phyloP scores from a whole-genome alignment of 2,329 filamentous ascomycete genomes.

The Penicillium concentricum region DNA sequence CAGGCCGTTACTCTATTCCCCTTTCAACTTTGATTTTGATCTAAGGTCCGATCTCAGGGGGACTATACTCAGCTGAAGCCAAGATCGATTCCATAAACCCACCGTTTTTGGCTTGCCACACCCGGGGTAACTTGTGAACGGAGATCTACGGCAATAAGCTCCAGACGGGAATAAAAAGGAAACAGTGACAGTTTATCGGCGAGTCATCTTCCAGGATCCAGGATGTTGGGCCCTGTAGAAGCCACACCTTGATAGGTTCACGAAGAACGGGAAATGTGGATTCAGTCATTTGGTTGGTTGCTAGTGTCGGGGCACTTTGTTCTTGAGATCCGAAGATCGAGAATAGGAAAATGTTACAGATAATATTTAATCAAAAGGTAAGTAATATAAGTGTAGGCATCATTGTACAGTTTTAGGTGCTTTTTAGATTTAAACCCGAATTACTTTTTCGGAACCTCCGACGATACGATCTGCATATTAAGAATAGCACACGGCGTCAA shows the following conservation, averaged over 20 bases:
- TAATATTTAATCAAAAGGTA: background rate
- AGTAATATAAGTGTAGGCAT: background rate
- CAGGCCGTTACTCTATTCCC: background rate
- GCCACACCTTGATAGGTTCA: conserved; percentile 23
- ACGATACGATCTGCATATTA: conserved; percentile 20
- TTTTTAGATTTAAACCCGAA: background rate
- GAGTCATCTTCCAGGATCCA: conserved; percentile 24
- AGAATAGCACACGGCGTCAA: conserved; percentile 22
- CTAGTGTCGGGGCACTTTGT: conserved; percentile 22
- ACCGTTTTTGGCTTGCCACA: background rate
- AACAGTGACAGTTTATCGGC: conserved; percentile 14
- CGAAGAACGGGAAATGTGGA: conserved; percentile 1
- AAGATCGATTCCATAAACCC: background rate
- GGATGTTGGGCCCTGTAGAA: conserved; percentile 25
- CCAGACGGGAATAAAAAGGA: background rate
- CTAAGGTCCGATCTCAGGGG: conserved; percentile 25
- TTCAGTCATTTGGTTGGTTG: conserved; percentile 15
- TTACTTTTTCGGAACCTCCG: conserved; percentile 11
- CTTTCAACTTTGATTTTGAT: conserved; percentile 8
- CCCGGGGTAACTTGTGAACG: conserved; percentile 12
- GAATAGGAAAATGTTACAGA: conserved; percentile 3
- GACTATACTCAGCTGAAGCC: conserved; percentile 10
- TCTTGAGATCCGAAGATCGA: conserved; percentile 23
- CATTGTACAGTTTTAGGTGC: background rate
- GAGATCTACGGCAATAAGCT: conserved; percentile 7